Percentiles rank a stretch among this genome's conserved stretches.
These are phyloP conservation scores for Dictyostelium purpureum DNA, from an alignment of 78 protist genomes.

Conservation along the genomic window DNA sequence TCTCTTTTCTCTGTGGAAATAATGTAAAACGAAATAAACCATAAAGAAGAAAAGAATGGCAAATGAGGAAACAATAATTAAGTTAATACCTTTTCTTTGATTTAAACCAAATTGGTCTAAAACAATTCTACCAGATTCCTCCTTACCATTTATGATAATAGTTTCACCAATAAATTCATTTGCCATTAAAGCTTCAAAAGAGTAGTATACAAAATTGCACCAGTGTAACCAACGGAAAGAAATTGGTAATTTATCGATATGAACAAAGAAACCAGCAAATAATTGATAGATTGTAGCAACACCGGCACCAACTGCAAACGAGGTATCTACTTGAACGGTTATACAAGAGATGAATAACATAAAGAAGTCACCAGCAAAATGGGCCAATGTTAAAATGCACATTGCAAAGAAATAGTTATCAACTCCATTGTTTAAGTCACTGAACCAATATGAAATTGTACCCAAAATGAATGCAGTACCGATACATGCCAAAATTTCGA, in stretches of 20 bases:
- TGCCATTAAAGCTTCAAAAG: conserved; percentile 33
- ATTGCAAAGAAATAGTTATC: conserved; percentile 46
- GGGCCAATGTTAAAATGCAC: conserved; percentile 42
- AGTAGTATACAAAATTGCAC: conserved; percentile 41
- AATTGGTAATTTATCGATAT: conserved; percentile 33
- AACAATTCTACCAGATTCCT: neutral
- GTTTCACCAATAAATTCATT: conserved; percentile 45
- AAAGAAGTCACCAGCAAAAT: conserved; percentile 54
- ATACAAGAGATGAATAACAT: conserved; percentile 31
- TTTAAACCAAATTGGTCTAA: conserved; percentile 12
- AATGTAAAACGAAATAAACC: conserved; percentile 46
- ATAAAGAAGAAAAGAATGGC: conserved; percentile 23
- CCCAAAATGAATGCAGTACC: conserved; percentile 42
- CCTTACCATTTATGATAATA: neutral
- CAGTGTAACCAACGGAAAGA: conserved; percentile 38
- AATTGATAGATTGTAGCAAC: conserved; percentile 65
- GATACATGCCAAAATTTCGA: conserved; percentile 54
- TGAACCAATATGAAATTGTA: conserved; percentile 60
- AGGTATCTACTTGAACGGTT: conserved; percentile 37
- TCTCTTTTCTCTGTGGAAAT: conserved; percentile 72
- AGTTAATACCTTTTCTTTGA: conserved; percentile 36
- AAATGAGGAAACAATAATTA: conserved; percentile 40
- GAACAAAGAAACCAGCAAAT: conserved; percentile 72
- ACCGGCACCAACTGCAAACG: conserved; percentile 70
- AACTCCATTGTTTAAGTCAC: conserved; percentile 10